Evolutionary conservation across 257 asterid species (phyloP).

Genomic region (Solanum chmielewskii): DNA sequence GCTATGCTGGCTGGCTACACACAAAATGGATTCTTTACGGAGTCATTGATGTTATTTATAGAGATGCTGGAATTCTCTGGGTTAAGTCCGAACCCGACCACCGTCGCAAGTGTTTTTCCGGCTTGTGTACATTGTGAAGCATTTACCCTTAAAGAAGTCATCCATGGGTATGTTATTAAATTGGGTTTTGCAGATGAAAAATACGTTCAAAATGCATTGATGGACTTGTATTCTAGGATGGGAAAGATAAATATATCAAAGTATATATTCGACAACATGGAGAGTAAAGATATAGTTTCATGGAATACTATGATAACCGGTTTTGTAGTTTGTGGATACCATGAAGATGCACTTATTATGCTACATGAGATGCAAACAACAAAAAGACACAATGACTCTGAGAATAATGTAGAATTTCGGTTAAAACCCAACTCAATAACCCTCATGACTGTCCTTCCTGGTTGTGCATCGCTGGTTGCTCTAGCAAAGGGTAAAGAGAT

Average conservation of each 20-base stretch:
- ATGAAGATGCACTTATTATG: slow-evolving; percentile 53
- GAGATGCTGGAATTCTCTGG: slow-evolving; percentile 32
- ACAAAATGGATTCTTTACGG: slow-evolving; percentile 51
- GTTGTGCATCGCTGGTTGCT: slow-evolving; percentile 66
- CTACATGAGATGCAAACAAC: slow-evolving; percentile 40
- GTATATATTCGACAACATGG: slow-evolving; percentile 52
- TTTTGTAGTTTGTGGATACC: slow-evolving; percentile 60
- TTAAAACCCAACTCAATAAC: slow-evolving; percentile 66
- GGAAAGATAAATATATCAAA: slow-evolving; percentile 42
- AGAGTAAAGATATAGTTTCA: slow-evolving; percentile 59
- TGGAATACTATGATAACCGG: slow-evolving; percentile 90
- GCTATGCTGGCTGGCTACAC: slow-evolving; percentile 90
- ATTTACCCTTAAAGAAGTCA: slow-evolving; percentile 51
- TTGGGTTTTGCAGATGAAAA: slow-evolving; percentile 47
- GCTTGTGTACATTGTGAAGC: slow-evolving; percentile 68
- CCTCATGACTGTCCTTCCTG: slow-evolving; percentile 77
- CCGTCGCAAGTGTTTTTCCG: slow-evolving; percentile 82
- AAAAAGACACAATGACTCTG: slow-evolving; percentile 1
- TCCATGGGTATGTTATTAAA: slow-evolving; percentile 75
- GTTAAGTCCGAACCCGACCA: slow-evolving; percentile 53
- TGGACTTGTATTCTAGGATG: slow-evolving; percentile 79
- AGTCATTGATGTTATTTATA: slow-evolving; percentile 48
- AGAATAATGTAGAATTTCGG: slow-evolving; percentile 4
- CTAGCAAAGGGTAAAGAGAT: slow-evolving; percentile 71
- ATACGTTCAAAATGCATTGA: slow-evolving; percentile 71